A percentile compares a stretch with the other conserved stretches of the same genome.
Evolutionary conservation across 768 basidiomycete species (phyloP).

Genomic region (Pholiota molesta): DNA sequence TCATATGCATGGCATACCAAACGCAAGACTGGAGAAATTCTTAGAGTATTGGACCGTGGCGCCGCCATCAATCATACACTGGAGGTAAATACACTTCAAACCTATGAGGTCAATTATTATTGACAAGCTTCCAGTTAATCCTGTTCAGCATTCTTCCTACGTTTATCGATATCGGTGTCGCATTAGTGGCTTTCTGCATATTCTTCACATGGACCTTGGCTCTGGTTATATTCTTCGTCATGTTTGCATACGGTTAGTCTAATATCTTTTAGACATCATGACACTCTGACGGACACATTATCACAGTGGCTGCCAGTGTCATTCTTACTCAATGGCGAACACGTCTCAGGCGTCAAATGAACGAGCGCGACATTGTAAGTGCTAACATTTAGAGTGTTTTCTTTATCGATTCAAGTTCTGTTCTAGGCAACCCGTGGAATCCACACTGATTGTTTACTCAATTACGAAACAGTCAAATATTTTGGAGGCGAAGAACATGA

Average conservation of each 20-base stretch:
- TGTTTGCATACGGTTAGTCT: conserved; percentile 71
- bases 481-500: conserved; percentile 89
- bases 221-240: conserved; percentile 68
- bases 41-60: conserved; percentile 81
- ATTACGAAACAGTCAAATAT: conserved; percentile 88
- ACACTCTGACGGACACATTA: conserved; percentile 48
- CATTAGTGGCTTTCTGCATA: conserved; percentile 65
- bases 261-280: conserved; percentile 29
- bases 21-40: conserved; percentile 83
- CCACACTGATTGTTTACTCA: conserved; percentile 78
- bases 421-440: conserved; percentile 77
- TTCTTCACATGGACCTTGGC: conserved; percentile 70
- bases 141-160: conserved; percentile 87
- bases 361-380: conserved; percentile 77
- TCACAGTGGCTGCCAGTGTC: conserved; percentile 54
- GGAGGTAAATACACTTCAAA: conserved; percentile 43
- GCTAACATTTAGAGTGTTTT: conserved; percentile 7
- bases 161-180: conserved; percentile 77
- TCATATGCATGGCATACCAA: conserved; percentile 84
- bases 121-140: conserved; percentile 51
- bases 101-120: background rate
- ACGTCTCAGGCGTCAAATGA: conserved; percentile 75
- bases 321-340: conserved; percentile 75
- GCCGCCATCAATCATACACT: conserved; percentile 85
- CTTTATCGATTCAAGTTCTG: background rate